Percentiles rank a stretch among this genome's conserved stretches.
These are phyloP conservation scores for Selaginella moellendorffii DNA, from an alignment of 75 land plant genomes.

Conservation along the genomic window DNA sequence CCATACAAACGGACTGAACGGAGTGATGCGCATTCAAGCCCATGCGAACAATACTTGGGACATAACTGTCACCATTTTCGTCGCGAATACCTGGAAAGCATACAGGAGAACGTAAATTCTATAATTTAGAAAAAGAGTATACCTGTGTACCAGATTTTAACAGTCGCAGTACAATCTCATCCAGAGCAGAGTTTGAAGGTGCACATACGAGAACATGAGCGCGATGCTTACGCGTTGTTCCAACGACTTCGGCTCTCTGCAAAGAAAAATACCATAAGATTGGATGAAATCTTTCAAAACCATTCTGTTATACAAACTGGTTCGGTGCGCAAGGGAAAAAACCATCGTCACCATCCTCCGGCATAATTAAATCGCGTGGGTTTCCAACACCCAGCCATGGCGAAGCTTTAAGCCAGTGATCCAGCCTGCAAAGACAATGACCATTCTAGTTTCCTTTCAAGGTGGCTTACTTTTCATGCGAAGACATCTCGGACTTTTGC, in stretches of 20 bases:
- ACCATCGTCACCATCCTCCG: conserved; percentile 84
- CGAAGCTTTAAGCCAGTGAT: conserved; percentile 67
- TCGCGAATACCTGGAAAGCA: conserved; percentile 65
- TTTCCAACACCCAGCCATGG: conserved; percentile 64
- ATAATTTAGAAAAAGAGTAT: too few relatives aligned
- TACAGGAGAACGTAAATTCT: too few relatives aligned
- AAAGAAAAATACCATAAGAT: too few relatives aligned
- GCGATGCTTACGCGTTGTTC: conserved; percentile 60
- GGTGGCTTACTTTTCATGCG: conserved; percentile 21
- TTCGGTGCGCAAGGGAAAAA: conserved; percentile 58
- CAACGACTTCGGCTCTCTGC: conserved; percentile 79
- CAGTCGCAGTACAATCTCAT: conserved; percentile 87
- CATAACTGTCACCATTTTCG: conserved; percentile 66
- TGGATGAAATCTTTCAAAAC: too few relatives aligned
- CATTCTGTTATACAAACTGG: conserved; percentile 90
- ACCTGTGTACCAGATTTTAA: conserved; percentile 77
- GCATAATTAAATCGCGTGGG: conserved; percentile 74
- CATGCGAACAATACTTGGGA: conserved; percentile 84
- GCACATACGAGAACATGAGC: conserved; percentile 95
- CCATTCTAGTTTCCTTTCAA: not conserved
- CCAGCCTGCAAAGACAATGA: conserved; percentile 26
- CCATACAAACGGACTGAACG: conserved; percentile 80
- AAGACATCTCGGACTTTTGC: conserved; percentile 17
- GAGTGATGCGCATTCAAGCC: conserved; percentile 88
- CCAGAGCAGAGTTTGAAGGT: conserved; percentile 94